Evolutionary conservation across 352 stramenopile genomes (phyloP).

Genomic region (Pythium angustatum): DNA sequence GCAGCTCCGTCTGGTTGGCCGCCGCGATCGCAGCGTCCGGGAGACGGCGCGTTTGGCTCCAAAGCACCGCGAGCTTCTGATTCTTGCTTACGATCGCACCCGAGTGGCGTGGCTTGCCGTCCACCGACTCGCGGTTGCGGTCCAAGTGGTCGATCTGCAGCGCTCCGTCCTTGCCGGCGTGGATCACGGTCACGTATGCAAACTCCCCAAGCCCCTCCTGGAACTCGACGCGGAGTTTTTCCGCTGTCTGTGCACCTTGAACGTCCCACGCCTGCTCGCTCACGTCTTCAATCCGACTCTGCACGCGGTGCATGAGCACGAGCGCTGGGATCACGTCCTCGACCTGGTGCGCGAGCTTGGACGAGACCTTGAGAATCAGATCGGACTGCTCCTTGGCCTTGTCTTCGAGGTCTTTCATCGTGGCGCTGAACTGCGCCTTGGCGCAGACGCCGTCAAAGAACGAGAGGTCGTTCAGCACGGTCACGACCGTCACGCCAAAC

Average conservation of each 20-base stretch:
- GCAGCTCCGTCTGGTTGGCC: constrained; percentile 20
- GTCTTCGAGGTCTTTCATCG: constrained; percentile 14
- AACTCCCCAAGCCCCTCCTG: not conserved
- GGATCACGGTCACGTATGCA: constrained; percentile 12
- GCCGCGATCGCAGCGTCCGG: not conserved
- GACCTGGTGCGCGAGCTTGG: constrained; percentile 15
- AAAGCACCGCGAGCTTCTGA: constrained; percentile 12
- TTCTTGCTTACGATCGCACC: constrained; percentile 3
- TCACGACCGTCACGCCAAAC: constrained; percentile 15
- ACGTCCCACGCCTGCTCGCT: not conserved
- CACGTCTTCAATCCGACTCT: not conserved
- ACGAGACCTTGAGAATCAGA: constrained; percentile 7
- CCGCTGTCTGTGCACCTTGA: not conserved
- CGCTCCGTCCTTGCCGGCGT: constrained; percentile 2
- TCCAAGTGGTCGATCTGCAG: constrained; percentile 12
- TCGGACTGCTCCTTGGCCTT: constrained; percentile 19
- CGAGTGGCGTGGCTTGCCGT: constrained; percentile 4
- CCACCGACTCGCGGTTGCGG: not conserved
- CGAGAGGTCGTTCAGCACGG: constrained; percentile 18
- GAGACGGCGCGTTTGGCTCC: constrained; percentile 4
- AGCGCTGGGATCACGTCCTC: constrained; percentile 20
- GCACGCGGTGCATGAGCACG: constrained; percentile 7
- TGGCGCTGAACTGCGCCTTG: constrained; percentile 18
- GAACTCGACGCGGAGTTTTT: not conserved
- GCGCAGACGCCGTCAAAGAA: constrained; percentile 19